Evolutionary conservation across 1,284 basidiomycete species (phyloP).

Genomic region (Moniliella sp.): DNA sequence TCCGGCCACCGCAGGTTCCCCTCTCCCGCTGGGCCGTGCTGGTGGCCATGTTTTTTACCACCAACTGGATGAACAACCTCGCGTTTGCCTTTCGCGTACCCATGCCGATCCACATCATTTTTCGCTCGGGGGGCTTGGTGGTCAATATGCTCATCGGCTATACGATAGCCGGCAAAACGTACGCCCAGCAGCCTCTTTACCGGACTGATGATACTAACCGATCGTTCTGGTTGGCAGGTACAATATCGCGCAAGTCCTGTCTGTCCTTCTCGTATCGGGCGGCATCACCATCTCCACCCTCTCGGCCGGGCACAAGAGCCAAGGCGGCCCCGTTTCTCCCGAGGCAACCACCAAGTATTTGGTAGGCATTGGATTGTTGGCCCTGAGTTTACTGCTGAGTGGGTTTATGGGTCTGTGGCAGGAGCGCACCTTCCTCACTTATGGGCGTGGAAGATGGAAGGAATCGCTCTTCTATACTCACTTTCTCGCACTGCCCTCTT

Average conservation of each 20-base stretch:
- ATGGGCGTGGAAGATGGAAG: constrained; percentile 54
- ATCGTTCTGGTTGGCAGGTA: constrained; percentile 5
- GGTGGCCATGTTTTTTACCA: constrained; percentile 56
- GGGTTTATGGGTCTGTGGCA: constrained; percentile 67
- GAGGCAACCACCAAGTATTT: constrained; percentile 38
- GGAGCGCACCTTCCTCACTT: constrained; percentile 55
- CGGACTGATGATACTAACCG: constrained; percentile 11
- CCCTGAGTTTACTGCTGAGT: constrained; percentile 54
- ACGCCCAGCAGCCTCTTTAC: constrained; percentile 24
- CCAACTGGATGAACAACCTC: constrained; percentile 69
- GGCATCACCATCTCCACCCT: constrained; percentile 68
- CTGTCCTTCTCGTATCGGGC: constrained; percentile 55
- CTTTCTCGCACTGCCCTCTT: constrained; percentile 51
- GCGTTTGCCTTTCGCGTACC: constrained; percentile 67
- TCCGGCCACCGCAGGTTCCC: constrained; percentile 40
- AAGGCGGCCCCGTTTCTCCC: too few relatives aligned
- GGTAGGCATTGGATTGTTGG: constrained; percentile 52
- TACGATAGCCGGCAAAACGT: constrained; percentile 41
- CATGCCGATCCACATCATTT: constrained; percentile 81
- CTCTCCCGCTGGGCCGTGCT: constrained; percentile 55
- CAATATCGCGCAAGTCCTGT: constrained; percentile 29
- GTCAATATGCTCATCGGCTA: constrained; percentile 56
- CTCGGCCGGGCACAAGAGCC: constrained; percentile 42
- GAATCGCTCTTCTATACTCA: constrained; percentile 67
- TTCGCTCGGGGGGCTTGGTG: constrained; percentile 69